A percentile compares a stretch with the other conserved stretches of the same genome.
These are phyloP conservation scores for Lepiota venenata DNA, from an alignment of 768 basidiomycete genomes.

Conservation along the genomic window DNA sequence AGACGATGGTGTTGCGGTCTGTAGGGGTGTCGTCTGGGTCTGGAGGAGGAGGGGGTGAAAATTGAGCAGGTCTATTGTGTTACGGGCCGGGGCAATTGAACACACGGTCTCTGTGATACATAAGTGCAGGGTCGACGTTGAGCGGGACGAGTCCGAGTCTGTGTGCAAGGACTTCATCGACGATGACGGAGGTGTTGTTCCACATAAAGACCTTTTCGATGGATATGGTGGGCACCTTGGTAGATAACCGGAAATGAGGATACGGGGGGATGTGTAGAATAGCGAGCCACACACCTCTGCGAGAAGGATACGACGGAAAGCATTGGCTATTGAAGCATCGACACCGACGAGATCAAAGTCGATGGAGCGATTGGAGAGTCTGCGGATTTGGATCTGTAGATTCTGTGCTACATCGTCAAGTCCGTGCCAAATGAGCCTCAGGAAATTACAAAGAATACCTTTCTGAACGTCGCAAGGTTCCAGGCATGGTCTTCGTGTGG, in stretches of 20 bases:
- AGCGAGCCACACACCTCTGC: conserved; percentile 66
- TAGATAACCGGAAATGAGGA: conserved; percentile 2
- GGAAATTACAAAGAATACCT: conserved; percentile 48
- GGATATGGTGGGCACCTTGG: conserved; percentile 84
- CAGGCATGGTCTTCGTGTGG: conserved; percentile 85
- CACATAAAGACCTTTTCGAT: conserved; percentile 91
- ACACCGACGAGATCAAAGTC: conserved; percentile 96
- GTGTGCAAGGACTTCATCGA: conserved; percentile 90
- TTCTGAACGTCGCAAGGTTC: conserved; percentile 69
- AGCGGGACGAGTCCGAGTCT: conserved; percentile 91
- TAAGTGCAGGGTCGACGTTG: conserved; percentile 73
- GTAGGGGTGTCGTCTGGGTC: conserved; percentile 60
- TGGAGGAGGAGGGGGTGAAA: conserved; percentile 7
- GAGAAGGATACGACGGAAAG: conserved; percentile 87
- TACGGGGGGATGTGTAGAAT: background rate
- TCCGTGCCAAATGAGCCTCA: conserved; percentile 13
- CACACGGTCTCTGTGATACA: conserved; percentile 53
- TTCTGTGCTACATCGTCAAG: conserved; percentile 46
- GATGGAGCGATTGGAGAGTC: conserved; percentile 78
- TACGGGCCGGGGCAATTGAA: conserved; percentile 2
- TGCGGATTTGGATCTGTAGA: conserved; percentile 68
- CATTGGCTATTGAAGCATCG: conserved; percentile 95
- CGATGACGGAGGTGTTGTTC: conserved; percentile 93
- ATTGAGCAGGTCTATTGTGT: background rate
- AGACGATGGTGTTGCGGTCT: conserved; percentile 91